phyloP scores from a whole-genome alignment of 2,329 filamentous ascomycete species.

The Dichotomopilus funicola region DNA sequence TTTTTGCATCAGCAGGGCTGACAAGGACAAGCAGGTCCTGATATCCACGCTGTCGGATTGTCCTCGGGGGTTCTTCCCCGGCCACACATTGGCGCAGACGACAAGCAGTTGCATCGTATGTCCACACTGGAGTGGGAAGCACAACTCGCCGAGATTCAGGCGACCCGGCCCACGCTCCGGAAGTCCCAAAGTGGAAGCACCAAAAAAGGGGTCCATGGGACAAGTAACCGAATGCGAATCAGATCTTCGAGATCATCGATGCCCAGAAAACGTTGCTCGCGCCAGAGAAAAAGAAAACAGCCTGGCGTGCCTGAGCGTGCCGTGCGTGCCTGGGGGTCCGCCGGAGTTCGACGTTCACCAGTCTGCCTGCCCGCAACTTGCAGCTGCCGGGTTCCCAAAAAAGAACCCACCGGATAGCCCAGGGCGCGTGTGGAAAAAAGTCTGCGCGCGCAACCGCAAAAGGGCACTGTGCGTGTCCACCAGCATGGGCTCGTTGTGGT shows the following conservation, averaged over 20 bases:
- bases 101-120: background rate
- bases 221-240: conserved; percentile 8
- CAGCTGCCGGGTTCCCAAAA: background rate
- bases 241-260: conserved; percentile 4
- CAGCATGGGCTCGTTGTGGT: conserved; percentile 20
- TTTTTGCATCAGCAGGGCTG: too few species aligned
- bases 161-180: conserved; percentile 1
- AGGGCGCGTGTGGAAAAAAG: conserved; percentile 9
- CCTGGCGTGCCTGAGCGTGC: too few species aligned
- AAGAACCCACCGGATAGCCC: background rate
- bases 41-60: conserved; percentile 6
- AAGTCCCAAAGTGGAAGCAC: conserved; percentile 4
- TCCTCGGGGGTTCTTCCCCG: conserved; percentile 2
- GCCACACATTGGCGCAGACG: too few species aligned
- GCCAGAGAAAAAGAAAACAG: background rate
- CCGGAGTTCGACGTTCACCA: background rate
- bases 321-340: too few species aligned
- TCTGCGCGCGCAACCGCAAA: conserved; percentile 3
- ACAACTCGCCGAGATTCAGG: conserved; percentile 4
- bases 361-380: background rate
- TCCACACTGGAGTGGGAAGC: background rate
- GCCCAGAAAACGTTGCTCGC: background rate
- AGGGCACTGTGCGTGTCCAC: background rate
- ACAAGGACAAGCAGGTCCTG: background rate
- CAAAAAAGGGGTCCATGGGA: conserved; percentile 3